Percentiles rank a stretch among this genome's conserved stretches.
Conservation (phyloP, 495 filamentous ascomycete genomes). For the Xylaria palmicola region DNA sequence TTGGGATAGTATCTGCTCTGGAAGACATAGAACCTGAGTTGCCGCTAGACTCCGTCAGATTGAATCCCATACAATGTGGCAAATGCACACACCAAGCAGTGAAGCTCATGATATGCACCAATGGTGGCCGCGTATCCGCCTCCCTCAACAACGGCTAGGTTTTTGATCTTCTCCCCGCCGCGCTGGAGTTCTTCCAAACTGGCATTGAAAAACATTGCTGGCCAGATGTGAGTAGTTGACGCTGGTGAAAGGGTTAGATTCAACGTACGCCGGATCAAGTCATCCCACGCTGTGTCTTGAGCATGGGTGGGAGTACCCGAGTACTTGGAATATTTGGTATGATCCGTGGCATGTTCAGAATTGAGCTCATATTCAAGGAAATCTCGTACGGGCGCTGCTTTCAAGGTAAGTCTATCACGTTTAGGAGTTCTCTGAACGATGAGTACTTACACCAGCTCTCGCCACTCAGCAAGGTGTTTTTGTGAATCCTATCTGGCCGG, state of each 20-base stretch:
- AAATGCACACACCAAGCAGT: slow-evolving; percentile 3
- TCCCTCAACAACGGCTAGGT: not conserved
- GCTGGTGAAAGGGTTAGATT: not conserved
- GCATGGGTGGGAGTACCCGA: slow-evolving; percentile 10
- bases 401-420: not conserved
- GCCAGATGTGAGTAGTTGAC: not conserved
- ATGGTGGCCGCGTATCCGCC: slow-evolving; percentile 9
- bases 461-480: too few relatives aligned
- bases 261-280: not conserved
- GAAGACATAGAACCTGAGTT: slow-evolving; percentile 17
- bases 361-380: slow-evolving; percentile 16
- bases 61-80: not conserved
- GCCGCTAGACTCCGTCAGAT: slow-evolving; percentile 10
- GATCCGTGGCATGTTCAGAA: slow-evolving; percentile 11
- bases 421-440: not conserved
- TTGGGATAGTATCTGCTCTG: slow-evolving; percentile 18
- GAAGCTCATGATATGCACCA: slow-evolving; percentile 16
- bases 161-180: not conserved
- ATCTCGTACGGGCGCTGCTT: slow-evolving; percentile 9
- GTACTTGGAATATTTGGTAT: slow-evolving; percentile 8
- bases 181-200: not conserved
- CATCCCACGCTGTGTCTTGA: slow-evolving; percentile 15
- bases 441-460: slow-evolving; percentile 5
- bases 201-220: not conserved
- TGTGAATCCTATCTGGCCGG: too few relatives aligned